Base-by-base conservation (phyloP, 352 stramenopile genomes). In the Pythium sp. region DNA sequence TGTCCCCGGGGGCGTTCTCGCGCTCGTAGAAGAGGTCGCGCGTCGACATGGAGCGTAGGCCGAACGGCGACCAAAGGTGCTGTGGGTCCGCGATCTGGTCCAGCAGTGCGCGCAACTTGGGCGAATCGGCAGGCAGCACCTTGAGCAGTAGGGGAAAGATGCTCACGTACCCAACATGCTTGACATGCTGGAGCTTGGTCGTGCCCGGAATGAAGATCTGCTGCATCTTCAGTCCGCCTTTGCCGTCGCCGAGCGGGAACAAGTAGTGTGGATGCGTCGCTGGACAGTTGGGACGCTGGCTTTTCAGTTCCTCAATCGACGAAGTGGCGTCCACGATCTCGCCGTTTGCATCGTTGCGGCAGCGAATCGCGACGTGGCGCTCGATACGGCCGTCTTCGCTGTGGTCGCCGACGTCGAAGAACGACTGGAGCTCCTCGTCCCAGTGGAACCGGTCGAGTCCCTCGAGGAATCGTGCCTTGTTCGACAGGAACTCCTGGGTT, bases 1-100 rank as follows among this genome's bases (percentile, higher is more conserved):
- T 91, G 70, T 98, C 91, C 5, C 91, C 90, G n/a, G 89, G 83
- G 6, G 91, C 87, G 51, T 98, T 98, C 64, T 90, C 87, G 26
- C 85, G 80, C 60, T 96, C 85, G 72, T 96, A 98, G 32, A 97
- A 94, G 38, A 82, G 64, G 64, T 97, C 87, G 1, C 53, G 72
- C 2, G 85, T 94, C 43, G 92, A 95, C 62, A 98, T 73, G 1
- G 92, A 98, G 20, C 93, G 84, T 51, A 98, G 67, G 1, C 88
- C 88, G 61, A 85, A 92, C 18, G 83, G 86, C 3, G 82, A 91
- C 81, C 86, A 92, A 4, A 97, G 51, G n/a, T 94, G 84, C 32
- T 74, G 58, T 18, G 84, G 83, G 56, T 91, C 74, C 3, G 75
- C 77, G 36, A 97, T 65, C 47, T 88, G 80, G 22, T 80, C 64